Base-by-base conservation (phyloP, 371 early-diverging fungal genomes). In the Mucor ambiguus region DNA sequence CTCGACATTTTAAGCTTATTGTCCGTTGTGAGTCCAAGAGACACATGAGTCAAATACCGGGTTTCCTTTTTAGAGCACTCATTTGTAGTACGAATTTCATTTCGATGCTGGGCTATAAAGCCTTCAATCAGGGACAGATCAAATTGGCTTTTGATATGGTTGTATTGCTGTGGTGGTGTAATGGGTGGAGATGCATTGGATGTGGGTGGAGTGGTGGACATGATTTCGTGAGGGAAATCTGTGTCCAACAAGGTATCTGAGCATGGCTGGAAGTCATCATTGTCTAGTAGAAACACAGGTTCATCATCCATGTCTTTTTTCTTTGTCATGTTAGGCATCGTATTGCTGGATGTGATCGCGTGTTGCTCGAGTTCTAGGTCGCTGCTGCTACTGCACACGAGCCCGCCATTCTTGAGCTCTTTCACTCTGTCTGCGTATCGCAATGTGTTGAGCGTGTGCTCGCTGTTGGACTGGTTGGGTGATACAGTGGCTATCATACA, bases 401-500 rank as follows among this genome's bases (percentile, higher is more conserved):
- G 41, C 41, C 41, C 41, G 18, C 35, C 43, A 26, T 35, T 63
- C 52, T 54, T 29, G 22, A 44, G 32, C 64, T 84, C 92, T 5
- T 61, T 61, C 22, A 61, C 62, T 93, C 95, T 84, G 77, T 98
- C 97, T 10, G 99, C 99, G 77, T 99, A 99, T 33, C 99, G 89
- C 35, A 99, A 84, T 1, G 99, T 99, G 73, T 99, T 99, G 26
- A 99, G 82, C 0, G 99, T 95, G 76, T 99, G 98, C 71, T 99
- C 99, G 66, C 93, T 90, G 81, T 96, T 97, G 35, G 89, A 80
- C 26, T 88, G 90, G 57, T 93, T 93, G 11, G 99, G 98, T 4
- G 96, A 94, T 28, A 99, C 89, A 4, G 98, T 99, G 2, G 98
- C 99, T 63, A 99, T 93, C 96, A 99, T 96, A 73, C 96, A 97